Evolutionary conservation across 768 basidiomycete species (phyloP).

Genomic region (Termitomyces eurrhizus): DNA sequence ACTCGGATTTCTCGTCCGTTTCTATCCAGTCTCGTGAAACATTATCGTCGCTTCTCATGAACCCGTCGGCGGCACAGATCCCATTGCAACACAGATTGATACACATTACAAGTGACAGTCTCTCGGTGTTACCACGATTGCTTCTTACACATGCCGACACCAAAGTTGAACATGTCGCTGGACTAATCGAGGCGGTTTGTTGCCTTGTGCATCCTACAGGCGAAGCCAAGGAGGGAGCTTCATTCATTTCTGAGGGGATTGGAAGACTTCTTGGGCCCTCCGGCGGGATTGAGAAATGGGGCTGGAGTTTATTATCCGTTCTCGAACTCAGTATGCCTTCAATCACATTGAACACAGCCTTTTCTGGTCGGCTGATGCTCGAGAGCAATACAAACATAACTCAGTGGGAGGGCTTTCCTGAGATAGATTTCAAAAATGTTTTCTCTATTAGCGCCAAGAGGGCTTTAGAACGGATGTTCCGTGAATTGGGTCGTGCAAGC

Average conservation of each 20-base stretch:
- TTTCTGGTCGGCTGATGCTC: slow-evolving; percentile 53
- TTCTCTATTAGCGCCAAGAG: slow-evolving; percentile 46
- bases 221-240: slow-evolving; percentile 23
- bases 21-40: slow-evolving; percentile 41
- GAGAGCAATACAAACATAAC: slow-evolving; percentile 42
- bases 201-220: slow-evolving; percentile 31
- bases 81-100: slow-evolving; percentile 54
- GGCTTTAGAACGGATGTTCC: slow-evolving; percentile 69
- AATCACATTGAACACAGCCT: slow-evolving; percentile 41
- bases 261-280: slow-evolving; percentile 71
- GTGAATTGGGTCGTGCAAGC: slow-evolving; percentile 61
- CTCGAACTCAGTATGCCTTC: slow-evolving; percentile 66
- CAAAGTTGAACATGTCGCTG: slow-evolving; percentile 67
- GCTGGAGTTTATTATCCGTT: slow-evolving; percentile 80
- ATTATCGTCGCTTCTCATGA: slow-evolving; percentile 43
- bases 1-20: slow-evolving; percentile 53
- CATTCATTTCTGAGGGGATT: slow-evolving; percentile 49
- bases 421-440: slow-evolving; percentile 52
- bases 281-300: slow-evolving; percentile 90
- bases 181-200: slow-evolving; percentile 70
- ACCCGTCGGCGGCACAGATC: slow-evolving; percentile 36
- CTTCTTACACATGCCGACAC: slow-evolving; percentile 67
- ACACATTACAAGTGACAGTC: slow-evolving; percentile 57
- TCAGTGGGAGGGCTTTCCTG: slow-evolving; percentile 49
- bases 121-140: slow-evolving; percentile 68